phyloP scores from a whole-genome alignment of 768 basidiomycete species.

The Tulasnella sp. region DNA sequence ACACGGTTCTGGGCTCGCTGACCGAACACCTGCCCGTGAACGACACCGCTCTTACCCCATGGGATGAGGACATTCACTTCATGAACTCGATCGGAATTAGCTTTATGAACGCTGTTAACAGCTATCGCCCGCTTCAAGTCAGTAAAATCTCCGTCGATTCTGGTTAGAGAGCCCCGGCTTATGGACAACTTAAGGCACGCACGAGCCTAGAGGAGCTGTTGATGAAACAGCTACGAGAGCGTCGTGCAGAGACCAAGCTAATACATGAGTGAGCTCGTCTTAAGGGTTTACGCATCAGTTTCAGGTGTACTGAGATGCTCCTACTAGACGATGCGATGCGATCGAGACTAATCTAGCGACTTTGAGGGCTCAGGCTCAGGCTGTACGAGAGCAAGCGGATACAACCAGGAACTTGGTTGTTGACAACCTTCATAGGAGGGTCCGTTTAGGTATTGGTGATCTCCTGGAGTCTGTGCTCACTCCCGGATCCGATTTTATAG shows the following conservation, averaged over 20 bases:
- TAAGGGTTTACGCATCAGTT: background rate
- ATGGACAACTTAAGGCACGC: constrained; percentile 44
- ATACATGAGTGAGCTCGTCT: constrained; percentile 49
- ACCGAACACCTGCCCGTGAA: constrained; percentile 6
- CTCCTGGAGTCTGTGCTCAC: background rate
- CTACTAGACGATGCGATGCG: constrained; percentile 54
- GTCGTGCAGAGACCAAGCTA: constrained; percentile 56
- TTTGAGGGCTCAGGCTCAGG: background rate
- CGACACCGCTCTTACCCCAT: constrained; percentile 36
- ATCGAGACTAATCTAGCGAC: constrained; percentile 48
- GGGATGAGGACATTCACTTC: constrained; percentile 62
- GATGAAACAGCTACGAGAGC: constrained; percentile 60
- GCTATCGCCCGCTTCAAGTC: constrained; percentile 79
- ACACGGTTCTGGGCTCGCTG: constrained; percentile 42
- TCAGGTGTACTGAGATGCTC: background rate
- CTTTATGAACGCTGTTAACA: constrained; percentile 82
- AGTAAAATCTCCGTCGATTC: constrained; percentile 17
- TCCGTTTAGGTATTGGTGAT: background rate
- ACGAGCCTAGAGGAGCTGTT: constrained; percentile 75
- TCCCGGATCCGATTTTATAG: background rate
- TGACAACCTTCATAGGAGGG: background rate
- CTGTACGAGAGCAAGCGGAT: background rate
- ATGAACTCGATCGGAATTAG: constrained; percentile 83
- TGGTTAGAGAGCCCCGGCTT: background rate
- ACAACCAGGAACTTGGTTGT: background rate